Evolutionary conservation across 805 yeast species (phyloP), one percentile per base, ranked within the genome.

Genomic region (Brettanomyces naardenensis): DNA sequence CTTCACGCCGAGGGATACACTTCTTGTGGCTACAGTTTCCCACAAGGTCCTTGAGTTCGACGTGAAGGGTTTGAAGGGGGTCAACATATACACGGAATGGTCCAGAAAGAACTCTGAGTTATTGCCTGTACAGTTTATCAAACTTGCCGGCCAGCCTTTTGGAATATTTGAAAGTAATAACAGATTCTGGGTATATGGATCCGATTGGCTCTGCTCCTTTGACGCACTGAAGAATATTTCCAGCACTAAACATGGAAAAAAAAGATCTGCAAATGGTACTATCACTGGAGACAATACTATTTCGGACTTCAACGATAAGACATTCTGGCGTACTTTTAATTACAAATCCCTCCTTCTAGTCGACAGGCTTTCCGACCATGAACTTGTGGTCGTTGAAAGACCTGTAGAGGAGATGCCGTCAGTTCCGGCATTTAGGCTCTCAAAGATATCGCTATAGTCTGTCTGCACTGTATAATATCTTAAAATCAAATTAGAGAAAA

Each of bases 141-240:
- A 65, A 3, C 63, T 73, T 37, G 72, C 71, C 14, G 90, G 83
- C 40, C 78, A 80, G 48, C 79, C 94, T 39, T 69, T 74, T 42
- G 96, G 95, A 13, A 58, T 84, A 10, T 85, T 83, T 52, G 52
- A 56, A 3, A 58, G 61, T 25, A 46, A 60, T 1, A 51, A 47
- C 17, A 67, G 74, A 39, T 62, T 82, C 13, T 90, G 96, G 96
- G 60, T 87, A n/a, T 88, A 85, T 74, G 95, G 96, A 2, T 69
- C 83, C 17, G 73, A 73, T 36, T 90, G 95, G 95, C 47, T 89
- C 13, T 73, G 81, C 4, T 83, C 73, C 55, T 70, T 90, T 35
- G 90, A 90, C 56, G 59, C 84, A 45, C 56, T 69, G 6, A 54
- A 67, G 37, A 74, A 80, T 50, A 57, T 78, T 36, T 17, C 26